Conservation (phyloP, 768 basidiomycete genomes). For the Mycena chlorophos region DNA sequence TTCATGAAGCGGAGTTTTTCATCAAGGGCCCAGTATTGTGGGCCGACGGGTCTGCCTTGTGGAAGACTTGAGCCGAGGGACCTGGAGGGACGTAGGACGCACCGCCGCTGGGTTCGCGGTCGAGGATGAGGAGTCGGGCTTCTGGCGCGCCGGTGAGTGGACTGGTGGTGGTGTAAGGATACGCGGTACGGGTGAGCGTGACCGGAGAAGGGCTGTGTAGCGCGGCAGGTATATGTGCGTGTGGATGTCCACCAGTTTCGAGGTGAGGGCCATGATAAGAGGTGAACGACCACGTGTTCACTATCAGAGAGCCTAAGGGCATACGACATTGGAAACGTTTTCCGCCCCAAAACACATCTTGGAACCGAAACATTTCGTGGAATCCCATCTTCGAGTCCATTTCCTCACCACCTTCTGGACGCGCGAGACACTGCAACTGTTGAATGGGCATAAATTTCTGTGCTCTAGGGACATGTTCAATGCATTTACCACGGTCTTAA, state of each 20-base stretch:
- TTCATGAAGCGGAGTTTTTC: constrained; percentile 88
- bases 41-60: constrained; percentile 80
- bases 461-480: too few relatives aligned
- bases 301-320: too few relatives aligned
- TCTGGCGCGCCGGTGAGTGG: constrained; percentile 50
- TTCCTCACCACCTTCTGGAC: too few relatives aligned
- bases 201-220: constrained; percentile 69
- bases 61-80: neutral
- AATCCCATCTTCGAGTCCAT: too few relatives aligned
- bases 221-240: constrained; percentile 84
- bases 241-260: constrained; percentile 72
- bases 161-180: constrained; percentile 59
- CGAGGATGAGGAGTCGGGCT: constrained; percentile 74
- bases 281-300: too few relatives aligned
- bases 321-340: too few relatives aligned
- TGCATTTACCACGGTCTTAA: too few relatives aligned
- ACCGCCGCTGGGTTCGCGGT: constrained; percentile 68
- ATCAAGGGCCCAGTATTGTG: constrained; percentile 79
- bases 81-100: neutral
- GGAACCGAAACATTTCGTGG: too few relatives aligned
- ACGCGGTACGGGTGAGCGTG: constrained; percentile 62
- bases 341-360: too few relatives aligned
- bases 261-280: neutral
- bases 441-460: too few relatives aligned
- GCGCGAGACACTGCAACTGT: too few relatives aligned